Evolutionary conservation across 129 eudicot species (phyloP).

Genomic region (Gnaphalium uliginosum): DNA sequence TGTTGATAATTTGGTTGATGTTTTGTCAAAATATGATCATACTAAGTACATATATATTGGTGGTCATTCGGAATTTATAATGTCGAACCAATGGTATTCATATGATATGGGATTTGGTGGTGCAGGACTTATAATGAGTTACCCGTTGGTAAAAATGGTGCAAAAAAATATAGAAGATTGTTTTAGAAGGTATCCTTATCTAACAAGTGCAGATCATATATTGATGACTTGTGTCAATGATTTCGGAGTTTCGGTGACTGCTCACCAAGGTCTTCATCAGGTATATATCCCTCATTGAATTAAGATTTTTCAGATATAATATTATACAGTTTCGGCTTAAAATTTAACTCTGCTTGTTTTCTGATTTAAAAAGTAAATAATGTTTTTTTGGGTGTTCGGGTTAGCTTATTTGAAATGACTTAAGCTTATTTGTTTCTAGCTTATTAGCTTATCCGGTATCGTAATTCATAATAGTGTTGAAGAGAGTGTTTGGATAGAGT

Average conservation of each 20-base stretch:
- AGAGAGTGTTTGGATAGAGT: no score
- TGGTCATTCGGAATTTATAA: neutral
- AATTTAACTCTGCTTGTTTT: no score
- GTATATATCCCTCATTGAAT: no score
- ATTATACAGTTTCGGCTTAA: no score
- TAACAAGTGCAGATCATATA: neutral
- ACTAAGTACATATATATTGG: conserved; percentile 11
- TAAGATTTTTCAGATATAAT: no score
- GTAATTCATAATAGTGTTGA: no score
- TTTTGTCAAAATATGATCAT: conserved; percentile 9
- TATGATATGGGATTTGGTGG: conserved; percentile 19
- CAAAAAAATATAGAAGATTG: conserved; percentile 12
- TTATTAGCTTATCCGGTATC: no score
- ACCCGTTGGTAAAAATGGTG: conserved; percentile 7
- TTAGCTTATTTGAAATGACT: no score
- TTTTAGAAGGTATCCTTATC: conserved; percentile 2
- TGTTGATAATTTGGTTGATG: neutral
- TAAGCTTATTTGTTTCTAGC: no score
- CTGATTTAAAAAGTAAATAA: no score
- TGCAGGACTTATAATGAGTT: conserved; percentile 9
- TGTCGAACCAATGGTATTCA: neutral
- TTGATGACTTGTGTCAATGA: conserved; percentile 17
- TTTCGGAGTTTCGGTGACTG: neutral
- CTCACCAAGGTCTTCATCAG: conserved; percentile 14
- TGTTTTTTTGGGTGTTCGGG: no score